Evolutionary conservation across 2,329 filamentous ascomycete genomes (phyloP).

Genomic region (Byssoonygena ceratinophila): DNA sequence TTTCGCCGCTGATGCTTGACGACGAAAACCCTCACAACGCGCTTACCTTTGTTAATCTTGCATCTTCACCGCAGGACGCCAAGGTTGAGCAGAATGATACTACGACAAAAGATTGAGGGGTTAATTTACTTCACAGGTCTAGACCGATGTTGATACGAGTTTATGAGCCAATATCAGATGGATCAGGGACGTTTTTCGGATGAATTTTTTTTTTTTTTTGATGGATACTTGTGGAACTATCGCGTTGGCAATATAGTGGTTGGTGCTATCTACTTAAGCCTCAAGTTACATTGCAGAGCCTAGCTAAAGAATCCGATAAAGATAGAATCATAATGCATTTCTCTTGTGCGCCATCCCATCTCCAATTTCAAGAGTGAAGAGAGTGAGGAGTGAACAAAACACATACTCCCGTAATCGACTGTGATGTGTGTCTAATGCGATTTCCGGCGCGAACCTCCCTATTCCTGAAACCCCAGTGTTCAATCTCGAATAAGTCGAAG

Average conservation of each 20-base stretch:
- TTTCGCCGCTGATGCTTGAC: constrained; percentile 11
- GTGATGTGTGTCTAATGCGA: background rate
- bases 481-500: background rate
- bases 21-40: background rate
- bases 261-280: too few relatives aligned
- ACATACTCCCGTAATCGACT: background rate
- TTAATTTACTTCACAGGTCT: background rate
- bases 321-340: too few relatives aligned
- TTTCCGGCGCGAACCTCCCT: background rate
- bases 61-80: background rate
- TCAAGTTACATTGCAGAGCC: too few relatives aligned
- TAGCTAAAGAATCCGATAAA: background rate
- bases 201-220: too few relatives aligned
- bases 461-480: background rate
- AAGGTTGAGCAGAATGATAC: background rate
- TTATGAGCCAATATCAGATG: background rate
- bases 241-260: background rate
- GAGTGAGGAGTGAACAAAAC: background rate
- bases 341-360: background rate
- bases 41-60: background rate
- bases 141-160: background rate
- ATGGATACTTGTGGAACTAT: background rate
- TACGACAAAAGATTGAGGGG: background rate
- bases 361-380: background rate
- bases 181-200: background rate